Evolutionary conservation across 805 yeast species (phyloP), one percentile per base, ranked within the genome.

Genomic region (Lipomyces sp.): DNA sequence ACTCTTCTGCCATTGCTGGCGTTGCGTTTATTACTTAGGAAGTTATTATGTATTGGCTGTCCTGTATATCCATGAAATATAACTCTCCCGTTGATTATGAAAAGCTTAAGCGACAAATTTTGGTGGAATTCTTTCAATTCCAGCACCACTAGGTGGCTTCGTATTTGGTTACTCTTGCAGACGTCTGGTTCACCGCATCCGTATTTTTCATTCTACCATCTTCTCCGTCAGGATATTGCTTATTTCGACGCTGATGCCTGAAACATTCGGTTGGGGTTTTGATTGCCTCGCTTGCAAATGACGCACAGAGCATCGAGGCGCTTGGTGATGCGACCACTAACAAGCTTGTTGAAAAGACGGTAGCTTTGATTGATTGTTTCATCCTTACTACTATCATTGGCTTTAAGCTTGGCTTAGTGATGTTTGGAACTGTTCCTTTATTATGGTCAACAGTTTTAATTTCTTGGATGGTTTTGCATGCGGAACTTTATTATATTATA

Each of bases 401-500:
- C 56, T 80, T 82, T 81, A 72, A 79, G 53, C 73, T 80, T 11
- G 83, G 82, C 2, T 70, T 80, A 11, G 83, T 80, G 7, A 79
- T 82, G 63, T 72, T 77, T 34, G 80, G 81, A 2, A 73, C 78
- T 34, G 70, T 72, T 18, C 74, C 74, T 1, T 79, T 15, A 69
- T 80, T 34, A 73, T 80, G 67, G 80, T 78, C 3, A 76, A 53
- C 35, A 64, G 60, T 50, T 65, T 82, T 18, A 77, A 80, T 0
- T 18, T 74, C 13, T 64, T 79, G 53, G 80, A 73, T 59, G 81
- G 78, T 5, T 65, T 78, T 7, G 75, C 81, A 69, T 79, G 59
- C 75, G 79, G 29, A 80, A 80, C 13, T 80, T 80, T 77, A 76
- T 80, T 35, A 74, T 78, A n/a, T n/a, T n/a, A n/a, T n/a, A n/a